Base-by-base conservation (phyloP, 257 asterid species). In the Ballota nigra region DNA sequence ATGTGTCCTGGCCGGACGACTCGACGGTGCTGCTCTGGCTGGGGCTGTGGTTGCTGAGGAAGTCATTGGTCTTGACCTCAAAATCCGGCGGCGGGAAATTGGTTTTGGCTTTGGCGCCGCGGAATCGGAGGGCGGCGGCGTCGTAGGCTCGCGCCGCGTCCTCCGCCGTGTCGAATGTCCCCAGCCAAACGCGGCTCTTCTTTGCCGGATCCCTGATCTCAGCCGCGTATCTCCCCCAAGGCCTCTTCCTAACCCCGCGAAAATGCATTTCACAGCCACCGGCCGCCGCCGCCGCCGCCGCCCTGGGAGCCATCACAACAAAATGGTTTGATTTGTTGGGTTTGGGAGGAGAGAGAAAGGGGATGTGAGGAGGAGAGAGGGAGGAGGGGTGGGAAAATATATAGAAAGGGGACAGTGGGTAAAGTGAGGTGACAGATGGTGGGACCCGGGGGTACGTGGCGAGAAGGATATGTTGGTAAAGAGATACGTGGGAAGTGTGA, bases 61-160 rank as follows among this genome's bases (percentile, higher is more conserved):
- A 16, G 24, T 10, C 75, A 8, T 51, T 13, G n/a, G 22, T 2
- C 53, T 57, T 24, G 31, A 6, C 34, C 10, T 29, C 20, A 13
- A 29, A 45, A 26, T 33, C 77, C 7, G 72, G 79, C 13, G 71
- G 66, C 1, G 89, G 86, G 7, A 87, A 87, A 76, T 85, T 87
- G 0, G 88, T 83, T 29, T 83, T 87, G n/a, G 93, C 90, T 60
- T 80, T 83, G n/a, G 64, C 58, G 0, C 94, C 94, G 1, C 91
- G 94, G 18, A 85, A 87, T 28, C 73, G 81, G 36, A 83, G 76
- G 3, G 94, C 94, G 66, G 91, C 94, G 55, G 31, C 9, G 69
- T 87, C 94, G 73, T 87, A 85, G 3, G 91, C 94, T 12, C 73
- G 72, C 0, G 94, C 94, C 0, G 94, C 94, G n/a, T 74, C 85